Percentiles rank a stretch among this genome's conserved stretches.
These are phyloP conservation scores for Komagataella ulmi DNA, from an alignment of 805 yeast genomes.

Conservation along the genomic window DNA sequence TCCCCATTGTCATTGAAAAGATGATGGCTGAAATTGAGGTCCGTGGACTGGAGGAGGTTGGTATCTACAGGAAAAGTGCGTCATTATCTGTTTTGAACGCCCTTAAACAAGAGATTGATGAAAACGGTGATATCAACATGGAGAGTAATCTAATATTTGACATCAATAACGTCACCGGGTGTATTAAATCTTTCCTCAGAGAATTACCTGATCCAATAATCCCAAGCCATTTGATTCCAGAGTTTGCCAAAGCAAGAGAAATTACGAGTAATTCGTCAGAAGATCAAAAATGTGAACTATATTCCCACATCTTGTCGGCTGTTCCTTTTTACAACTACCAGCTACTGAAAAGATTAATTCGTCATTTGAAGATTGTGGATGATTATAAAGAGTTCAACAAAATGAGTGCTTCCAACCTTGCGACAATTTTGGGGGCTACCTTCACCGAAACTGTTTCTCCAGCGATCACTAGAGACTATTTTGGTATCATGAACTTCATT, in stretches of 20 bases:
- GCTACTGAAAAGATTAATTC: conserved; percentile 50
- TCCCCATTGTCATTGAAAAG: conserved; percentile 56
- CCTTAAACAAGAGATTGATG: conserved; percentile 30
- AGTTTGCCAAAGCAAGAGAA: conserved; percentile 28
- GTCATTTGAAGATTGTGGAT: conserved; percentile 60
- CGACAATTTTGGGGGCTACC: conserved; percentile 73
- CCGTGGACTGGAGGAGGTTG: conserved; percentile 85
- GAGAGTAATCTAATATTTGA: conserved; percentile 37
- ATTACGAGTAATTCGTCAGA: conserved; percentile 8
- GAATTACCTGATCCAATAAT: conserved; percentile 80
- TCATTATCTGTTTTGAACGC: conserved; percentile 31
- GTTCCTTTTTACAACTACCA: conserved; percentile 59
- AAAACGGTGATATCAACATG: conserved; percentile 31
- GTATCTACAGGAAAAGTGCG: conserved; percentile 65
- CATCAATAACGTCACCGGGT: conserved; percentile 77
- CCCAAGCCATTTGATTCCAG: conserved; percentile 50
- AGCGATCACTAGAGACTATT: conserved; percentile 29
- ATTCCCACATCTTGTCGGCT: conserved; percentile 11
- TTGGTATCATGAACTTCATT: conserved; percentile 41
- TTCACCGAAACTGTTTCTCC: conserved; percentile 41
- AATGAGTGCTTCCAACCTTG: conserved; percentile 83
- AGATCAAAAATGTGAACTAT: conserved; percentile 12
- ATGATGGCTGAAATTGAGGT: conserved; percentile 66
- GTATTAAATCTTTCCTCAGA: conserved; percentile 71
- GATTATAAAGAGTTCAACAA: conserved; percentile 55